Conservation (phyloP, 176 grass and related monocot genomes). For the Elymus sibiricus region DNA sequence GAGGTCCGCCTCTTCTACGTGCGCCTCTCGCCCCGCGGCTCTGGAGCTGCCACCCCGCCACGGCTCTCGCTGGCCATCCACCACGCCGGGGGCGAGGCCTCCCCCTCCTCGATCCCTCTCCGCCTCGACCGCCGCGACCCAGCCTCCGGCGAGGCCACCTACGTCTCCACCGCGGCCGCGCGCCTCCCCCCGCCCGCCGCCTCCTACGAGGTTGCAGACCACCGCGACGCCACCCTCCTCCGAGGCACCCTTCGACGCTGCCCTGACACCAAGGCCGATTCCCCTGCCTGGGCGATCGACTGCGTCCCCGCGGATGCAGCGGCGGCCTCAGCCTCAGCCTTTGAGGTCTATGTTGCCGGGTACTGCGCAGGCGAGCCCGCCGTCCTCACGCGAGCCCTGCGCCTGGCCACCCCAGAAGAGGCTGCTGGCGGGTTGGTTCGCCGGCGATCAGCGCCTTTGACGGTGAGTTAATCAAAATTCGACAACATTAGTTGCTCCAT, state of each 20-base stretch:
- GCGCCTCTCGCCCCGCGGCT: constrained; percentile 44
- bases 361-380: constrained; percentile 62
- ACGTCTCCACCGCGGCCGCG: constrained; percentile 56
- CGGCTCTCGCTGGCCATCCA: constrained; percentile 51
- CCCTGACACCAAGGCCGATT: constrained; percentile 25
- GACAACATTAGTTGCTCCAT: background rate
- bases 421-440: constrained; percentile 20
- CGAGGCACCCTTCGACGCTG: constrained; percentile 47
- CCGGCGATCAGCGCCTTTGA: background rate
- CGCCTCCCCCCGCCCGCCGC: constrained; percentile 41
- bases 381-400: constrained; percentile 66
- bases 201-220: constrained; percentile 73
- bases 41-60: constrained; percentile 10
- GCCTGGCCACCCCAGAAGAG: constrained; percentile 51
- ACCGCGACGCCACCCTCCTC: constrained; percentile 55
- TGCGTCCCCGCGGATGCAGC: constrained; percentile 49
- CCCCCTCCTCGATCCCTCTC: constrained; percentile 37
- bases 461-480: constrained; percentile 11
- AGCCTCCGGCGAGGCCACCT: constrained; percentile 61
- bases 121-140: constrained; percentile 65
- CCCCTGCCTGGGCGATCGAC: constrained; percentile 64
- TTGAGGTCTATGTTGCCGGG: constrained; percentile 78
- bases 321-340: constrained; percentile 45
- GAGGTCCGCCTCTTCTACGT: constrained; percentile 93
- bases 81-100: constrained; percentile 14